Base-by-base conservation (phyloP, 768 basidiomycete species). In the Naganishia onofrii region DNA sequence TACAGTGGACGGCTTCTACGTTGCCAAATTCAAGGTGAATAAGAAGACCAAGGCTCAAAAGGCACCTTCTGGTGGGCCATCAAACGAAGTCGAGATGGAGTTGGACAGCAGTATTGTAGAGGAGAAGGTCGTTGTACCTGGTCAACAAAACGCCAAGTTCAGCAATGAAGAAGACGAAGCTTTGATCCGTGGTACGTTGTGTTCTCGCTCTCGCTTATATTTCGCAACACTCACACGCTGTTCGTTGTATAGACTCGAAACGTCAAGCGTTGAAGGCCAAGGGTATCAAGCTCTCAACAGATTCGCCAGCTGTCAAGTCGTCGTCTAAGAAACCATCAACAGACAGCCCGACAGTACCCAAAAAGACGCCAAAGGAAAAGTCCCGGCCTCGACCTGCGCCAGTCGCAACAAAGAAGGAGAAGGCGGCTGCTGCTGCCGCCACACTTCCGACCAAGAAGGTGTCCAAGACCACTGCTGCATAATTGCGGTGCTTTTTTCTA, bases 11-110 rank as follows among this genome's bases (percentile, higher is more conserved):
- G 96, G 96, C 6, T 99, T 99, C 85, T 99, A 86, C 81, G 94
- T 98, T 67, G 95, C 95, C 70, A 98, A 98, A 82, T 92, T 99
- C 86, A 94, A 91, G 82, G 89, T 98, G n/a, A 89, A 88, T 79
- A 91, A 87, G 81, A 85, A 89, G 70, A 78, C 83, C 57, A 93
- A 90, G 82, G 71, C 6, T 8, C 60, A 75, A 72, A 65, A 71
- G 66, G 67, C 71, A 23, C 57, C 66, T 28, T 56, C 72, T 17
- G 77, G 71, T n/a, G 74, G 76, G 46, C 75, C 73, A 13, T 70
- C 71, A 0, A 77, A 71, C 7, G 75, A 76, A 32, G 79, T 74
- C 29, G 75, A 72, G 42, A 76, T 76, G 69, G 71, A 79, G 29
- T 74, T 70, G 57, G 81, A 82, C 60, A 72, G 60, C 9, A 74